These are phyloP conservation scores for Boletus subcaerulescens DNA, from an alignment of 768 basidiomycete species.

Conservation along the genomic window DNA sequence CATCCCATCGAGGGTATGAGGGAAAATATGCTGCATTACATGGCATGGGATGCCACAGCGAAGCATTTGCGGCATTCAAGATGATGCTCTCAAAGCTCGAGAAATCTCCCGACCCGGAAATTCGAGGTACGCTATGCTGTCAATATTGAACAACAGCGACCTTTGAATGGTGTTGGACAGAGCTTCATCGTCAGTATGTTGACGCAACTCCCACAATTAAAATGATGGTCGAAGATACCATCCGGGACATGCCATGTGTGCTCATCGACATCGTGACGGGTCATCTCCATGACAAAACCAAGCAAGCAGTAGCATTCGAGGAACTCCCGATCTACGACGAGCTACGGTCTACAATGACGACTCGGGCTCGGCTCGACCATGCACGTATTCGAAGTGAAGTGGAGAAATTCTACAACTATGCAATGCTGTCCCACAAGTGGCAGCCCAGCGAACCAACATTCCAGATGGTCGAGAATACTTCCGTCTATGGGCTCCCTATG, in stretches of 20 bases:
- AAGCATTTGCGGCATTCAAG: not conserved
- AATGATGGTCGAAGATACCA: not conserved
- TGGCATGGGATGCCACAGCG: not conserved
- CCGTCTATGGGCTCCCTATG: too few relatives aligned
- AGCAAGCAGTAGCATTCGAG: constrained; percentile 5
- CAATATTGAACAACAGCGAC: too few relatives aligned
- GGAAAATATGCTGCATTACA: not conserved
- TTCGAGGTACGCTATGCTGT: too few relatives aligned
- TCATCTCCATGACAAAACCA: not conserved
- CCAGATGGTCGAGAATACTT: too few relatives aligned
- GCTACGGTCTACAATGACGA: constrained; percentile 2
- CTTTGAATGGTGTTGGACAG: not conserved
- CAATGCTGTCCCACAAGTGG: constrained; percentile 6
- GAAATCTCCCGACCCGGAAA: not conserved
- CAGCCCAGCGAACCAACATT: not conserved
- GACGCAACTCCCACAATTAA: not conserved
- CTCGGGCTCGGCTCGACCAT: not conserved
- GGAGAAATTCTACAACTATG: constrained; percentile 1
- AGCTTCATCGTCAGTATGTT: not conserved
- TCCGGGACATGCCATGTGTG: not conserved
- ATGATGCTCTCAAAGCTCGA: not conserved
- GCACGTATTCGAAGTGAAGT: not conserved
- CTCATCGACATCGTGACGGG: constrained; percentile 7
- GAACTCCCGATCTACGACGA: constrained; percentile 1
- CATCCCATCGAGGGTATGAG: not conserved